phyloP scores from a whole-genome alignment of 2,329 filamentous ascomycete genomes.

The Penicillium polonicum region DNA sequence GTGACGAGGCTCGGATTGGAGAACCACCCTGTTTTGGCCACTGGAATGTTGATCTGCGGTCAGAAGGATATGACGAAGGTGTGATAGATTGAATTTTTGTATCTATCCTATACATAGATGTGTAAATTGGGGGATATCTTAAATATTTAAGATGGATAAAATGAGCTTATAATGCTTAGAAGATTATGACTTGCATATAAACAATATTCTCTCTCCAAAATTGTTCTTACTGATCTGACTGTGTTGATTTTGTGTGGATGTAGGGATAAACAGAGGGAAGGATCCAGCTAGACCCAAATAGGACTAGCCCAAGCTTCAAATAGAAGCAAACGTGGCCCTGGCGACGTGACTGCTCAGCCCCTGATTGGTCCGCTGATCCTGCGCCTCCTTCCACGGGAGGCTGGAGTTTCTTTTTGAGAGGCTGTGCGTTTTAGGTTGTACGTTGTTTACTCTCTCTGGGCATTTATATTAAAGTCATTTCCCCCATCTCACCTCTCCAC shows the following conservation, averaged over 20 bases:
- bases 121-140: neutral
- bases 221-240: neutral
- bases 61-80: neutral
- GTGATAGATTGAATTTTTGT: neutral
- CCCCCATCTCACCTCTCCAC: slow-evolving; percentile 1
- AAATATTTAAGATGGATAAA: neutral
- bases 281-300: neutral
- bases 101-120: neutral
- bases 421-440: slow-evolving; percentile 12
- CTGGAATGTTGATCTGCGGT: slow-evolving; percentile 9
- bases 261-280: neutral
- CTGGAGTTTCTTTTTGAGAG: slow-evolving; percentile 19
- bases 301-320: slow-evolving; percentile 16
- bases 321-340: slow-evolving; percentile 31
- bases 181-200: neutral
- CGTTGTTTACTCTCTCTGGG: neutral
- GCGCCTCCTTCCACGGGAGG: slow-evolving; percentile 23
- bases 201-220: neutral
- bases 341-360: slow-evolving; percentile 14
- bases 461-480: slow-evolving; percentile 13
- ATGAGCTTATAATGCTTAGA: neutral
- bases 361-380: slow-evolving; percentile 22
- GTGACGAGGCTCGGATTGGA: slow-evolving; percentile 7
- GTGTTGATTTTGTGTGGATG: neutral
- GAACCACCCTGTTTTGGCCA: slow-evolving; percentile 1